Percentiles rank a stretch among this genome's conserved stretches.
phyloP scores from a whole-genome alignment of 73 alveolate genomes.

The Urostyla sp. region DNA sequence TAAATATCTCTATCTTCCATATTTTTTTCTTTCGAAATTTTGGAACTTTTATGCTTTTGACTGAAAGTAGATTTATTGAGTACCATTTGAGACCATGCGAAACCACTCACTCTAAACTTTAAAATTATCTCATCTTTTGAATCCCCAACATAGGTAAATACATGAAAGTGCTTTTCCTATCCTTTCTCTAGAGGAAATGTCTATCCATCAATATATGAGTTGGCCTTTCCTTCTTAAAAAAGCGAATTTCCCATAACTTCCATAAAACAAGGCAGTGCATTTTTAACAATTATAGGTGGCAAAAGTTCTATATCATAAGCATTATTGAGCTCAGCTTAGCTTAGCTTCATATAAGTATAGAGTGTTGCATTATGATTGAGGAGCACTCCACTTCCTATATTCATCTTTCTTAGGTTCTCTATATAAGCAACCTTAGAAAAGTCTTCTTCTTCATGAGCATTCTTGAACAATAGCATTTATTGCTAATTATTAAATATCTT shows the following conservation, averaged over 20 bases:
- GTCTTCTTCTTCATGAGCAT: too few relatives aligned
- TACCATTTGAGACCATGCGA: neutral
- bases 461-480: too few relatives aligned
- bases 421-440: neutral
- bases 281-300: slow-evolving; percentile 39
- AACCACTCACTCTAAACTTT: slow-evolving; percentile 37
- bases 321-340: neutral
- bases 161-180: slow-evolving; percentile 48
- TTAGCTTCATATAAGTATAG: neutral
- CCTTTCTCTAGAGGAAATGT: slow-evolving; percentile 19
- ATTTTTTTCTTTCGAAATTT: neutral
- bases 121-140: slow-evolving; percentile 13
- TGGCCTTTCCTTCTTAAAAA: neutral
- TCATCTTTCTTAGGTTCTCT: neutral
- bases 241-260: slow-evolving; percentile 33
- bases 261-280: slow-evolving; percentile 23
- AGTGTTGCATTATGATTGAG: slow-evolving; percentile 5
- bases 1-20: neutral
- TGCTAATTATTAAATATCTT: too few relatives aligned
- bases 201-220: neutral
- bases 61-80: neutral
- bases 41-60: too few relatives aligned
- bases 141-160: slow-evolving; percentile 14
- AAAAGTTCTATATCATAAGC: neutral
- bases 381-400: neutral